Conservation (phyloP, 1,284 basidiomycete species). For the Ustilago hordei region DNA sequence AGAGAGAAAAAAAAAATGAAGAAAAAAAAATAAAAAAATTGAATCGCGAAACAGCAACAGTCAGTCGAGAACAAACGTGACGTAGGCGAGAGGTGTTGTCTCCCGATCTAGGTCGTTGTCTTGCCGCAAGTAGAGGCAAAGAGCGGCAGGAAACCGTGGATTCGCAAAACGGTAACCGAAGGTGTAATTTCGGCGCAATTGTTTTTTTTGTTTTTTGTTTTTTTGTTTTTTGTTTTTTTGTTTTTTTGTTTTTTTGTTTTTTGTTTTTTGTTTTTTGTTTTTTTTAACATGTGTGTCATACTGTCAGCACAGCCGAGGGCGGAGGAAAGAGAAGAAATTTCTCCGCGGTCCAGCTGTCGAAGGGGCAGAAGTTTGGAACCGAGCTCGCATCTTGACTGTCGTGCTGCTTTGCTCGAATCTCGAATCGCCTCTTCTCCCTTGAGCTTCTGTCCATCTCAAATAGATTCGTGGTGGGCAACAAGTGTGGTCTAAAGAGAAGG, state of each 20-base stretch:
- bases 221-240: too few relatives aligned
- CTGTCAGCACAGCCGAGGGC: not conserved
- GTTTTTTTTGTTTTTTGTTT: not conserved
- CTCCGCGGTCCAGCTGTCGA: slow-evolving; percentile 11
- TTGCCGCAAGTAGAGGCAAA: not conserved
- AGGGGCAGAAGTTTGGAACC: slow-evolving; percentile 3
- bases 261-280: too few relatives aligned
- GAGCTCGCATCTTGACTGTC: slow-evolving; percentile 12
- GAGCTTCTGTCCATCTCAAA: not conserved
- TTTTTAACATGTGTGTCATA: not conserved
- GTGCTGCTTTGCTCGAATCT: slow-evolving; percentile 2
- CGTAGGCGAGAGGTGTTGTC: not conserved
- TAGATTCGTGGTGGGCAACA: not conserved
- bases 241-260: too few relatives aligned
- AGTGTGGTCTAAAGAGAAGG: too few relatives aligned
- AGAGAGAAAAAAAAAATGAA: too few relatives aligned
- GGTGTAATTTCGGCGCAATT: slow-evolving; percentile 31
- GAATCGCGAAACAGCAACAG: too few relatives aligned
- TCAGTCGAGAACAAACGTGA: slow-evolving; percentile 11
- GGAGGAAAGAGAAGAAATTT: slow-evolving; percentile 2
- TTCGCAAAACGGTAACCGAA: slow-evolving; percentile 17
- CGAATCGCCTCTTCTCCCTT: not conserved
- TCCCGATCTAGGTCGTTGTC: not conserved
- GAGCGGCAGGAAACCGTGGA: slow-evolving; percentile 1
- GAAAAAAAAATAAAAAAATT: not conserved